Base-by-base conservation (phyloP, 192 early-diverging fungal genomes). In the Podila horticola region DNA sequence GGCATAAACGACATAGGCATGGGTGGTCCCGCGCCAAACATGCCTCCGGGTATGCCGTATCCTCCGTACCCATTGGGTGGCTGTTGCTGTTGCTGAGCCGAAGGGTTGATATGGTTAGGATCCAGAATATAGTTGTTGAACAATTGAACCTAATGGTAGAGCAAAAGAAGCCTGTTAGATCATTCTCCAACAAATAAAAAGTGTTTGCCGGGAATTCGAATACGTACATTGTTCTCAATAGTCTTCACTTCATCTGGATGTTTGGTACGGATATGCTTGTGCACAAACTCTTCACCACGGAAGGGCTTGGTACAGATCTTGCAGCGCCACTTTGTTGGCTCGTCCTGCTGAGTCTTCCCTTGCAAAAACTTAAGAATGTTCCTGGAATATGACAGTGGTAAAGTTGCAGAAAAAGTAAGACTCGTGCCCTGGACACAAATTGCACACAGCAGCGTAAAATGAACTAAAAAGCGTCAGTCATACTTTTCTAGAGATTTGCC, bases 121-220 rank as follows among this genome's bases (percentile, higher is more conserved):
- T 99, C 97, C 67, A 89, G 74, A 31, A 96, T 93, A 85, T 93
- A 98, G 81, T 91, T 94, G 85, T 99, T 97, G 76, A 93, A 97
- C 63, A 92, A 94, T 10, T 83, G 85, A 22, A 93, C 84, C 77
- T 85, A 71, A 55, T 55, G 24, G 24, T 17, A 24, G 20, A 28
- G 29, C n/a, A 51, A 45, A 29, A 50, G 50, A 0, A 20, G 22
- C 20, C 17, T 74, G 17, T 11, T 28, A n/a, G 15, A 45, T 45
- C 41, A 45, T 17, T 45, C 41, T 45, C 41, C 13, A 45, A 45
- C 13, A 45, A 3, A 17, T 15, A 15, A 15, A 45, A 15, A 13
- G 13, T 38, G 11, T 17, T 45, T 45, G 41, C 13, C 0, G 15
- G 15, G 41, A 11, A 41, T 41, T 22, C 28, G 10, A 58, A 65